A percentile compares a stretch with the other conserved stretches of the same genome.
phyloP scores from a whole-genome alignment of 352 stramenopile genomes.

The Phytophthora fragariae region DNA sequence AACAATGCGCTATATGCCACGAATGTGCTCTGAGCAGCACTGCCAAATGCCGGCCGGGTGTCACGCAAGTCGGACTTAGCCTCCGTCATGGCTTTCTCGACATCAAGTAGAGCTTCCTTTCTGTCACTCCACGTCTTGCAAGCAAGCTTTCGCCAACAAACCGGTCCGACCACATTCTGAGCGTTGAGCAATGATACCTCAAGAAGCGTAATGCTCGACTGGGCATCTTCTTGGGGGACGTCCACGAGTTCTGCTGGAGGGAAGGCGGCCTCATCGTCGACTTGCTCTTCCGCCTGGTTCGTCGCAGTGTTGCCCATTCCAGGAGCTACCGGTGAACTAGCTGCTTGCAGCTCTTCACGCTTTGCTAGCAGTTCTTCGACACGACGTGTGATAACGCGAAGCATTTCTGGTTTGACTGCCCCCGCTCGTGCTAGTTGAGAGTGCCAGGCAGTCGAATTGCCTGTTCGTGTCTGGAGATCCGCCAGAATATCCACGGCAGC shows the following conservation, averaged over 20 bases:
- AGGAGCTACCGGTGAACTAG: slow-evolving; percentile 28
- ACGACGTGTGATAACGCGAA: slow-evolving; percentile 75
- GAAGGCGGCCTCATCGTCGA: slow-evolving; percentile 44
- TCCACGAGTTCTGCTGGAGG: slow-evolving; percentile 39
- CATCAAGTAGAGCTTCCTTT: slow-evolving; percentile 79
- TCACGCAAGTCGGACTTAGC: slow-evolving; percentile 79
- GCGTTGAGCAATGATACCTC: slow-evolving; percentile 49
- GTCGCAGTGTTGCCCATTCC: slow-evolving; percentile 32
- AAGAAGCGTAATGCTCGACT: slow-evolving; percentile 49
- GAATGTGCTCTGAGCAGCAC: slow-evolving; percentile 73
- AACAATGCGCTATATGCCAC: slow-evolving; percentile 68
- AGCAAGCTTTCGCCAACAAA: slow-evolving; percentile 79
- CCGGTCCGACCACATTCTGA: slow-evolving; percentile 62
- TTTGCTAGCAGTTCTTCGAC: slow-evolving; percentile 73
- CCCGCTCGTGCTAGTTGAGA: slow-evolving; percentile 31
- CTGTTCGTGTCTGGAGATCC: slow-evolving; percentile 49
- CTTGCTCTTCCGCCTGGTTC: slow-evolving; percentile 59
- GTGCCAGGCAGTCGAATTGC: slow-evolving; percentile 35
- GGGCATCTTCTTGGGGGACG: slow-evolving; percentile 62
- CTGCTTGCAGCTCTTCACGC: slow-evolving; percentile 48
- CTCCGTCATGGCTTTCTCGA: slow-evolving; percentile 75
- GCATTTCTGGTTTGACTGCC: slow-evolving; percentile 78
- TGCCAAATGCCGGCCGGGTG: slow-evolving; percentile 63
- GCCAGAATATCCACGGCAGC: slow-evolving; percentile 75
- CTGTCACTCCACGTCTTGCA: slow-evolving; percentile 88